These are phyloP conservation scores for Primulina huaijiensis DNA, from an alignment of 257 asterid genomes.

Conservation along the genomic window DNA sequence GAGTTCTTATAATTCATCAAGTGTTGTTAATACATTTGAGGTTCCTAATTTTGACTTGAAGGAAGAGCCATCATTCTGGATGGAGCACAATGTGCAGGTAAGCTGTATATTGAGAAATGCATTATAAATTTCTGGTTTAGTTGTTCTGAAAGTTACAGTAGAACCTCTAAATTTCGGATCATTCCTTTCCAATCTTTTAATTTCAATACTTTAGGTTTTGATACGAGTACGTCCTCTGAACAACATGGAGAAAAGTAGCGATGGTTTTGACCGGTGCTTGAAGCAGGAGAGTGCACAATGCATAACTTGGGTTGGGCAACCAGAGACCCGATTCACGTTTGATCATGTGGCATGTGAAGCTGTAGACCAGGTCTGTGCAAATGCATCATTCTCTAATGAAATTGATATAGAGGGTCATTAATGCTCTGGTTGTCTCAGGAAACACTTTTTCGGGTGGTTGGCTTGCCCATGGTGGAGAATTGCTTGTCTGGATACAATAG, in stretches of 20 bases:
- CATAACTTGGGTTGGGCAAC: slow-evolving; percentile 92
- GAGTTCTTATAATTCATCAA: slow-evolving; percentile 37
- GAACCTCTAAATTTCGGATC: slow-evolving; percentile 2
- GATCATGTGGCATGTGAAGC: slow-evolving; percentile 96
- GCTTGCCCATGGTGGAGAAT: slow-evolving; percentile 97
- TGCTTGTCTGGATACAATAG: slow-evolving; percentile 96
- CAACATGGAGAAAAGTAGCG: slow-evolving; percentile 61
- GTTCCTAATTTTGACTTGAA: slow-evolving; percentile 85
- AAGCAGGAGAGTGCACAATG: slow-evolving; percentile 88
- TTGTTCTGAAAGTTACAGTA: background rate
- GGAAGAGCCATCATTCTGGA: slow-evolving; percentile 92
- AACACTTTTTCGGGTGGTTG: slow-evolving; percentile 86
- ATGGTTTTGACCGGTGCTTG: slow-evolving; percentile 74
- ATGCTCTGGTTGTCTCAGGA: slow-evolving; percentile 55
- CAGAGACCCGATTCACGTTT: slow-evolving; percentile 84
- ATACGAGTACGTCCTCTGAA: slow-evolving; percentile 86
- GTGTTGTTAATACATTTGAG: slow-evolving; percentile 62
- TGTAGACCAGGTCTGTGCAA: slow-evolving; percentile 63
- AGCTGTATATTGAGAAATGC: slow-evolving; percentile 20
- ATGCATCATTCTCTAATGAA: slow-evolving; percentile 14
- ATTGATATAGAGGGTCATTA: slow-evolving; percentile 15
- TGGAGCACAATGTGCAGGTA: slow-evolving; percentile 97
- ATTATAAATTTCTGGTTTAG: background rate
- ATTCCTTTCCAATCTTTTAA: slow-evolving; percentile 14
- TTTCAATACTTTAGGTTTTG: slow-evolving; percentile 54